These are phyloP conservation scores for Ophiostoma ips DNA, from an alignment of 2,329 filamentous ascomycete genomes.

Conservation along the genomic window DNA sequence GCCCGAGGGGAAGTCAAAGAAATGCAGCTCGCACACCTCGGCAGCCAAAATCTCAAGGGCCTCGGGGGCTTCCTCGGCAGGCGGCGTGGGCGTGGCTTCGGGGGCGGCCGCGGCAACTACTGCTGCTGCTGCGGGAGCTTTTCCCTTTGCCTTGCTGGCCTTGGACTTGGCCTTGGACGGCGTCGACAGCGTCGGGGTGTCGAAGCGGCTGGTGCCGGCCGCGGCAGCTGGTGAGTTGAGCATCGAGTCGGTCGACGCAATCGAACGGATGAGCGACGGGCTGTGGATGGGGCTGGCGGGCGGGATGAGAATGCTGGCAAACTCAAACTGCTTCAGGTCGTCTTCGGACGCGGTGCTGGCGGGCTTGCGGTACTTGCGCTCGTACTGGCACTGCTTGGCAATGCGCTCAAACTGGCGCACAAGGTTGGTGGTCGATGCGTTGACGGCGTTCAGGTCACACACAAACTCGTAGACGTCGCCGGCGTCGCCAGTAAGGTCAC, in stretches of 20 bases:
- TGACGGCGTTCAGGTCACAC: conserved; percentile 44
- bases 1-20: conserved; percentile 81
- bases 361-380: conserved; percentile 77
- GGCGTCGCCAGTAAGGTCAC: conserved; percentile 81
- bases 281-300: conserved; percentile 49
- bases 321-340: conserved; percentile 73
- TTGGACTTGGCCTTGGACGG: conserved; percentile 19
- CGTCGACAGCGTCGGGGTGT: conserved; percentile 7
- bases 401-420: conserved; percentile 70
- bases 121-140: not conserved
- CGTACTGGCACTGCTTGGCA: conserved; percentile 90
- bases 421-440: conserved; percentile 36
- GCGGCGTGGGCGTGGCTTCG: conserved; percentile 24
- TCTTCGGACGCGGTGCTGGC: conserved; percentile 67
- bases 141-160: not conserved
- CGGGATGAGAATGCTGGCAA: conserved; percentile 51
- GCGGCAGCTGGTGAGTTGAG: conserved; percentile 20
- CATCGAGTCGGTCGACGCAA: conserved; percentile 45
- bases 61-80: conserved; percentile 50
- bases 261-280: conserved; percentile 38
- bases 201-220: conserved; percentile 18
- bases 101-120: conserved; percentile 2
- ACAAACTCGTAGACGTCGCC: conserved; percentile 98
- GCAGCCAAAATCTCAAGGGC: conserved; percentile 59
- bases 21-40: conserved; percentile 72